Percentiles rank a stretch among this genome's conserved stretches.
These are phyloP conservation scores for Hypholoma sublateritium DNA, from an alignment of 768 basidiomycete genomes.

Conservation along the genomic window DNA sequence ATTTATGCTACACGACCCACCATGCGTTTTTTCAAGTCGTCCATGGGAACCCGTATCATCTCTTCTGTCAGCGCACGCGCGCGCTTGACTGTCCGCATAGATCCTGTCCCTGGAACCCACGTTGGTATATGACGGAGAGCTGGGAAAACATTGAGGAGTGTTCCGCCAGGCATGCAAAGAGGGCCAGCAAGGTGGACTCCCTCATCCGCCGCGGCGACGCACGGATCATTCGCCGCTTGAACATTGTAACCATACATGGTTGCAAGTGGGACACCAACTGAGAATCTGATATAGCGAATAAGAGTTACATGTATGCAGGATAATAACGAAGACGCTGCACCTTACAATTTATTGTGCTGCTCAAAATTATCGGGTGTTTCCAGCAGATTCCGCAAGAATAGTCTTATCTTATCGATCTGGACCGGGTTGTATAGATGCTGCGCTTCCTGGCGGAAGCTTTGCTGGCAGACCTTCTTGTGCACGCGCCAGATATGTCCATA, in stretches of 20 bases:
- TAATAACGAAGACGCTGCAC: neutral
- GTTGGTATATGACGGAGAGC: slow-evolving; percentile 11
- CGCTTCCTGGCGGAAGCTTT: slow-evolving; percentile 29
- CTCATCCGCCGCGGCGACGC: slow-evolving; percentile 13
- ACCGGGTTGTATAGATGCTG: slow-evolving; percentile 26
- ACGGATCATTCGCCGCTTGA: slow-evolving; percentile 13
- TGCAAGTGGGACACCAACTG: slow-evolving; percentile 5
- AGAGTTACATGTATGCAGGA: neutral
- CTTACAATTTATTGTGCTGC: slow-evolving; percentile 13
- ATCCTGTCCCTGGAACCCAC: slow-evolving; percentile 13
- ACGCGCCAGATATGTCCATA: slow-evolving; percentile 37
- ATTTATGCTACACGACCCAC: neutral
- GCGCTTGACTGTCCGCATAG: neutral
- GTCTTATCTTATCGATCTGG: slow-evolving; percentile 26
- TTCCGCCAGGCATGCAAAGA: slow-evolving; percentile 9
- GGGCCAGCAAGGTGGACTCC: neutral
- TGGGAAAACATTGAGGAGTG: slow-evolving; percentile 13
- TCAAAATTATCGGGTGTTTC: slow-evolving; percentile 11
- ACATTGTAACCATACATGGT: slow-evolving; percentile 19
- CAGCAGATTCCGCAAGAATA: slow-evolving; percentile 28
- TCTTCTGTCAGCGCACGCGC: neutral
- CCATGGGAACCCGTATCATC: neutral
- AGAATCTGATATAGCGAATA: neutral
- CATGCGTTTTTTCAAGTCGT: neutral
- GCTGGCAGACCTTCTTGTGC: slow-evolving; percentile 35